A percentile compares a stretch with the other conserved stretches of the same genome.
Conservation (phyloP, 2,329 filamentous ascomycete species). For the Shiraia sp. region DNA sequence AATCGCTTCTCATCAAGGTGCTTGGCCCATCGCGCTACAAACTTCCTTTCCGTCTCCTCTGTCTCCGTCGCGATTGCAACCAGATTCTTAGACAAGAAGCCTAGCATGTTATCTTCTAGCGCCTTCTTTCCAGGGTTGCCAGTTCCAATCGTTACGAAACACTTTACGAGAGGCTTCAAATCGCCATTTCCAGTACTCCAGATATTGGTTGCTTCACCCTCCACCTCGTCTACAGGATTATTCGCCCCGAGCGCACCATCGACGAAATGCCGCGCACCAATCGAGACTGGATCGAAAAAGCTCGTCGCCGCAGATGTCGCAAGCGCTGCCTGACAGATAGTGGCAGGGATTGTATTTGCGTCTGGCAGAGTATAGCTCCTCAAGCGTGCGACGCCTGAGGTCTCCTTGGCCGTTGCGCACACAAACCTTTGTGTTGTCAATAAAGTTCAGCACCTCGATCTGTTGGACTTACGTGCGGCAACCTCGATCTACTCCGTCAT, state of each 20-base stretch:
- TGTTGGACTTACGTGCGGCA: conserved; percentile 4
- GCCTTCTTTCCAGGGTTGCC: conserved; percentile 6
- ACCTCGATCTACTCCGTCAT: neutral
- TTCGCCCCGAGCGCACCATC: conserved; percentile 48
- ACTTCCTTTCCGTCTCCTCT: conserved; percentile 7
- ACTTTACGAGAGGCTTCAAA: conserved; percentile 10
- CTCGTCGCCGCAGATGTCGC: conserved; percentile 27
- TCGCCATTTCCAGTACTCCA: conserved; percentile 6
- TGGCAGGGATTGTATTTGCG: conserved; percentile 11
- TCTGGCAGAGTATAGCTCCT: conserved; percentile 28
- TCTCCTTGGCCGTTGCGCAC: neutral
- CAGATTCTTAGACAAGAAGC: conserved; percentile 7
- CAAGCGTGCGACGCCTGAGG: conserved; percentile 12
- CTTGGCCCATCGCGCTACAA: conserved; percentile 4
- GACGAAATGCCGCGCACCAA: conserved; percentile 44
- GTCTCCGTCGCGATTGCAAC: conserved; percentile 11
- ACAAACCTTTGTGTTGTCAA: too few relatives aligned
- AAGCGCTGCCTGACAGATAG: conserved; percentile 31
- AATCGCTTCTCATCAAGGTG: conserved; percentile 2
- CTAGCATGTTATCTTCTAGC: conserved; percentile 9
- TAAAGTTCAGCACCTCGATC: too few relatives aligned
- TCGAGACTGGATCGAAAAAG: conserved; percentile 40
- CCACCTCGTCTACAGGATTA: conserved; percentile 50
- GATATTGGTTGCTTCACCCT: conserved; percentile 34
- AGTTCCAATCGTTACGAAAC: conserved; percentile 14